Evolutionary conservation across 139 green algal species (phyloP).

Genomic region (Zygnema cylindricum): DNA sequence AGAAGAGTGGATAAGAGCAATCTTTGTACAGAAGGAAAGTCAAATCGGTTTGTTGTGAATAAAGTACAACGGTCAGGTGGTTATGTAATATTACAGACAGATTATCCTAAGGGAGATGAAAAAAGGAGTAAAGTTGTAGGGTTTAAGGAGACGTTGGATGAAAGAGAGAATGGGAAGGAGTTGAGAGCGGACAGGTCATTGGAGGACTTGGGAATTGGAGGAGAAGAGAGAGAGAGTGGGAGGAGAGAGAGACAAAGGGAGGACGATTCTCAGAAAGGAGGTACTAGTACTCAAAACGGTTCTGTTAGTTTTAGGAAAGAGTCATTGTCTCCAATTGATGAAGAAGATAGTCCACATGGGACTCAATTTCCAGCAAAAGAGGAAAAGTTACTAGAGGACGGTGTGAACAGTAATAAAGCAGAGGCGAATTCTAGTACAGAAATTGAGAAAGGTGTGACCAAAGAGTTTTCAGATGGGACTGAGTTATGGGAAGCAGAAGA

Average conservation of each 20-base stretch:
- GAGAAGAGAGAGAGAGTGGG: not conserved
- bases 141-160: no score
- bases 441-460: no score
- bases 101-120: not conserved
- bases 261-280: no score
- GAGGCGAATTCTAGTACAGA: no score
- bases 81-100: not conserved
- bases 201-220: not conserved
- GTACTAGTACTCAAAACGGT: no score
- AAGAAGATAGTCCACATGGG: no score
- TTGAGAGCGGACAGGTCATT: not conserved
- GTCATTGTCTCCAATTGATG: no score
- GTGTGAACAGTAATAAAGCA: no score
- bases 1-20: not conserved
- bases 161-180: not conserved
- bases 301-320: no score
- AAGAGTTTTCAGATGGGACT: not conserved
- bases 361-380: no score
- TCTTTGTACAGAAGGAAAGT: not conserved
- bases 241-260: not conserved
- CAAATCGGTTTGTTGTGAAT: not conserved
- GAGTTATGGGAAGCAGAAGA: conserved; percentile 5
- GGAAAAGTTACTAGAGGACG: no score
- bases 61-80: not conserved
- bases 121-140: not conserved